These are phyloP conservation scores for Candida corydali DNA, from an alignment of 805 yeast genomes.

Conservation along the genomic window DNA sequence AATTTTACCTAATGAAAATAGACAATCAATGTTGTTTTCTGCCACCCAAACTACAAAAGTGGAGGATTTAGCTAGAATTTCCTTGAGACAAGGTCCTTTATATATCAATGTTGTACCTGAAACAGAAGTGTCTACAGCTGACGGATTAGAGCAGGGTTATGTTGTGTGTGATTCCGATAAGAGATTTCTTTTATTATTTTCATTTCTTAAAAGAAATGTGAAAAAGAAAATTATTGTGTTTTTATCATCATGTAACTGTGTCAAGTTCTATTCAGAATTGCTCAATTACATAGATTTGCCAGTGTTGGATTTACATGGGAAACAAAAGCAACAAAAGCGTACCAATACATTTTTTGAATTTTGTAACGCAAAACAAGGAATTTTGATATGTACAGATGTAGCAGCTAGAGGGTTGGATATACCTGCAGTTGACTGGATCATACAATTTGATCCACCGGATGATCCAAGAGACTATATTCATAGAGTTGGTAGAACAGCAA, in stretches of 20 bases:
- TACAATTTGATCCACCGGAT: conserved; percentile 99
- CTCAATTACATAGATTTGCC: conserved; percentile 95
- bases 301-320: conserved; percentile 93
- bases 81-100: conserved; percentile 87
- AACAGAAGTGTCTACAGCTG: conserved; percentile 84
- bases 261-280: conserved; percentile 91
- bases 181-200: conserved; percentile 82
- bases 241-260: conserved; percentile 94
- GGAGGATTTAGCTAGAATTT: conserved; percentile 95
- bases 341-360: conserved; percentile 98
- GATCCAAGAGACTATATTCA: conserved; percentile 99
- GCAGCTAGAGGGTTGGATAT: conserved; percentile 99
- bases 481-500: conserved; percentile 98
- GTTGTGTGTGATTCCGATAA: conserved; percentile 97
- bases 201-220: conserved; percentile 87
- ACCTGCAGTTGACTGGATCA: conserved; percentile 98
- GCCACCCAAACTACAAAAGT: conserved; percentile 99
- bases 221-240: conserved; percentile 93
- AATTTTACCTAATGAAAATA: conserved; percentile 85
- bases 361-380: conserved; percentile 95
- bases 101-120: conserved; percentile 91
- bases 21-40: conserved; percentile 97
- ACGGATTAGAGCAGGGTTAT: conserved; percentile 97
- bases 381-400: conserved; percentile 92
- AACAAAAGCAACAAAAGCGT: conserved; percentile 97